phyloP scores from a whole-genome alignment of 768 basidiomycete genomes.

The Tylopilus sp. region DNA sequence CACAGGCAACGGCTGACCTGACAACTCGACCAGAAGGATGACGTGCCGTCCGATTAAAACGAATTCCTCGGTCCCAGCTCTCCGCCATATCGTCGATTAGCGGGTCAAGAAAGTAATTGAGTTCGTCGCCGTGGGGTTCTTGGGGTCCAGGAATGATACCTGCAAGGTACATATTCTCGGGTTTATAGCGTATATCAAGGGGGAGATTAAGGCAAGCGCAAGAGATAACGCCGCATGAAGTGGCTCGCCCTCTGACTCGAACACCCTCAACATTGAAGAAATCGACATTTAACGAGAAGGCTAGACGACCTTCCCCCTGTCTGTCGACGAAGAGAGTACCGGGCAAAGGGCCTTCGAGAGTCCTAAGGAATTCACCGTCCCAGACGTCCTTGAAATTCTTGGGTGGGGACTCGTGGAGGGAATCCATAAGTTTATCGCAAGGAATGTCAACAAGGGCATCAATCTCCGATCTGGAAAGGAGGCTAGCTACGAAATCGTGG shows the following conservation, averaged over 20 bases:
- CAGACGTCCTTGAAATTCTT: not conserved
- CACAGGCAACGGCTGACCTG: not conserved
- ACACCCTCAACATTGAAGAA: not conserved
- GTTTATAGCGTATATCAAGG: conserved; percentile 29
- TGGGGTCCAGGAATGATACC: conserved; percentile 31
- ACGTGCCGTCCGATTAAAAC: not conserved
- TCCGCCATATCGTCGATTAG: conserved; percentile 25
- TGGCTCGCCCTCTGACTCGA: not conserved
- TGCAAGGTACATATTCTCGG: conserved; percentile 29
- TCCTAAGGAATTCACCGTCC: not conserved
- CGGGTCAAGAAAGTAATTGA: not conserved
- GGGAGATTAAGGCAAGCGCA: conserved; percentile 33
- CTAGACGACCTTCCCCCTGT: not conserved
- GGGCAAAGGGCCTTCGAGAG: not conserved
- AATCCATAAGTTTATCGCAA: not conserved
- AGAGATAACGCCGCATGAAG: not conserved
- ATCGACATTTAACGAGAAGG: not conserved
- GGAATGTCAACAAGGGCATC: not conserved
- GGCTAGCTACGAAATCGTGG: not conserved
- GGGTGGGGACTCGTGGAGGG: not conserved
- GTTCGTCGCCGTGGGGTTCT: conserved; percentile 28
- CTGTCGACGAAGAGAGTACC: not conserved
- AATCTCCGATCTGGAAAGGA: not conserved
- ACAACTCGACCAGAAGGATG: not conserved
- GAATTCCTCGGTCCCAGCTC: not conserved